Base-by-base conservation (phyloP, 1,284 basidiomycete species). In the Apiotrichum akiyoshidainum region DNA sequence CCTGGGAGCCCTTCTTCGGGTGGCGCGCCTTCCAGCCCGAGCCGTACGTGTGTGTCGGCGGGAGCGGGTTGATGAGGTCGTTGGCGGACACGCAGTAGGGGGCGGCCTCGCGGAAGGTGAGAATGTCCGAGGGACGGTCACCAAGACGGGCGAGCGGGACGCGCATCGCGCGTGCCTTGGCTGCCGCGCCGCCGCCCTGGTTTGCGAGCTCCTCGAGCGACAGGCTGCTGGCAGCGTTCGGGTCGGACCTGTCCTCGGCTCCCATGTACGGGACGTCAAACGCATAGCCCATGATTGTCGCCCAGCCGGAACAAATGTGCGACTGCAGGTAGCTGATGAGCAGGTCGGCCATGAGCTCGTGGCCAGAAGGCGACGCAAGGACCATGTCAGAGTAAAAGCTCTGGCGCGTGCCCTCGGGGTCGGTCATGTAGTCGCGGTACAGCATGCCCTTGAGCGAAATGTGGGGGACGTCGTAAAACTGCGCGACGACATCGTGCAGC, bases 401-500 rank as follows among this genome's bases (percentile, higher is more conserved):
- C 57, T 84, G 81, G 26, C 83, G 80, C 58, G 90, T 83, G 34
- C 84, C 83, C 37, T 83, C 76, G 0, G 92, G 88, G 67, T 88
- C 83, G 31, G 80, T 74, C 75, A 96, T 86, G 78, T 92, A 95
- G 54, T 86, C 83, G 21, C 86, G 83, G 78, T 92, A 94, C 4
- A 94, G 76, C 41, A 89, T 75, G 9, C 90, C 84, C 78, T 94
- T 94, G 61, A 85, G 84, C 76, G 54, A 55, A 70, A 97, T 81
- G 73, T 96, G 90, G 0, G 93, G 92, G 37, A 96, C 85, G 72
- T 97, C 93, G 78, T 97, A 97, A 78, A 91, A 96, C 71, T 94
- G 91, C 0, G 93, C 90, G 1, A 96, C 91, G 52, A 88, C 80
- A 64, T 83, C 86, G 75, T 97, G 93, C 80, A 86, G 86, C 67